phyloP scores from a whole-genome alignment of 2,329 filamentous ascomycete species.

The Fonsecaea pedrosoi region DNA sequence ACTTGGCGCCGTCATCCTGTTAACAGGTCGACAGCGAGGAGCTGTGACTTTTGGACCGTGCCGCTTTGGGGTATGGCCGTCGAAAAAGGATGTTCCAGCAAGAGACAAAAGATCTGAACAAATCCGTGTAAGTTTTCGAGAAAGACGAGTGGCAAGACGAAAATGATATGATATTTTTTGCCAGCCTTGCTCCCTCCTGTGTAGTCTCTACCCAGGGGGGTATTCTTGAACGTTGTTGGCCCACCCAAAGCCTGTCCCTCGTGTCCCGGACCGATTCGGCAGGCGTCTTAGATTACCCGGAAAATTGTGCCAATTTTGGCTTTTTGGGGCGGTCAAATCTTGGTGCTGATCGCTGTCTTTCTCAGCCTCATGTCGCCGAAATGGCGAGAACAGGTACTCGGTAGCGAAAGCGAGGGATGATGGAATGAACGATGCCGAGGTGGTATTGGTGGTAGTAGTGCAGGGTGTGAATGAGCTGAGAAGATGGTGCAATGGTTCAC shows the following conservation, averaged over 20 bases:
- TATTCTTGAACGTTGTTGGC: neutral
- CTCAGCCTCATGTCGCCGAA: slow-evolving; percentile 1
- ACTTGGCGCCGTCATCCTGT: slow-evolving; percentile 13
- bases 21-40: neutral
- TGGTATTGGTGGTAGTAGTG: too few species aligned
- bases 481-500: too few species aligned
- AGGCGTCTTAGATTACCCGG: neutral
- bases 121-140: neutral
- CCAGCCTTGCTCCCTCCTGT: neutral
- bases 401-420: neutral
- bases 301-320: neutral
- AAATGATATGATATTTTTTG: neutral
- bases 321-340: neutral
- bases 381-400: neutral
- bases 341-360: neutral
- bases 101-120: neutral
- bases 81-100: neutral
- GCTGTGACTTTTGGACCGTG: neutral
- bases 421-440: too few species aligned
- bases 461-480: too few species aligned
- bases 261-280: slow-evolving; percentile 1
- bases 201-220: neutral
- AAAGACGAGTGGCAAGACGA: neutral
- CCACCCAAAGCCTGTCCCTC: neutral
- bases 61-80: neutral